Evolutionary conservation across 768 basidiomycete species (phyloP), one percentile per base, ranked within the genome.

Genomic region (Rickenella mellea): DNA sequence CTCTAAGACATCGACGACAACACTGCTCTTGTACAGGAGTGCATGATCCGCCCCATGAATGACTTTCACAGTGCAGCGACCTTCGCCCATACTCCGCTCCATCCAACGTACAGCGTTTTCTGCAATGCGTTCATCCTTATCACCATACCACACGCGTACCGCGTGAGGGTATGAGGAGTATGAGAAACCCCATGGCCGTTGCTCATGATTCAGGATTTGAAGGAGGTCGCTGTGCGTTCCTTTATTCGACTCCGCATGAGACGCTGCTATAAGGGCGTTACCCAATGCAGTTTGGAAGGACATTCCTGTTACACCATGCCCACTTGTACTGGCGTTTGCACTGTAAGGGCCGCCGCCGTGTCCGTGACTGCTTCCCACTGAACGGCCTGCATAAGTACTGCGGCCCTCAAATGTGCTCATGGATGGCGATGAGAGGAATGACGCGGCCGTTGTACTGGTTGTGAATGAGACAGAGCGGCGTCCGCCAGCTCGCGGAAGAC

Each of bases 41-140:
- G 80, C 82, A 60, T 99, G 94, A 51, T 91, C 91, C 15, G 88
- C 93, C 27, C 87, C 87, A 52, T 76, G 78, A 41, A 93, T 79
- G 30, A 96, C 80, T 53, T 80, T 76, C 27, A 99, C 78, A 32
- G 70, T 67, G 57, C 91, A 94, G 43, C 71, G 66, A 29, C 80
- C 79, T 32, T 73, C 70, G 15, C 78, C 74, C 84, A 92, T 87
- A 27, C 74, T 77, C 48, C 74, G 76, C 60, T 92, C 87, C 85
- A 92, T 87, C 89, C 90, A 94, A 51, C 84, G 65, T 29, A 98
- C 82, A 33, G 89, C 86, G 51, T 83, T 80, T 58, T 94, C 84
- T 26, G 83, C 82, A 46, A 99, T 94, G 64, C 83, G 84, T 62
- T 97, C 94, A 59, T 99, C 94, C 49, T 71, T 76, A 51, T 91